Percentiles rank a stretch among this genome's conserved stretches.
Conservation (phyloP, 495 filamentous ascomycete species). For the Lepidopterella palustris region DNA sequence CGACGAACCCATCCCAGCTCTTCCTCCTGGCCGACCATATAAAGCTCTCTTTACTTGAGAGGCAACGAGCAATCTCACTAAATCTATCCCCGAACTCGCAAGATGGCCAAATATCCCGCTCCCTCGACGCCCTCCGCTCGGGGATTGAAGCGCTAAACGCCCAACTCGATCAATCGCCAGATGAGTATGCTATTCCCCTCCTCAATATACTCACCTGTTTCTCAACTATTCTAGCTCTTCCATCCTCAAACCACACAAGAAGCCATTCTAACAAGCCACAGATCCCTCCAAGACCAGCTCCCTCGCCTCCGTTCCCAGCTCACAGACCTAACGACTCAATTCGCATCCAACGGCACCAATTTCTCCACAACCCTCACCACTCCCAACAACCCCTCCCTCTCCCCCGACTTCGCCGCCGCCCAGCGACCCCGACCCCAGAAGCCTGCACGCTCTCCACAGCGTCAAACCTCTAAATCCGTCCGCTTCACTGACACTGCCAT, state of each 20-base stretch:
- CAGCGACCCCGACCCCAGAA: constrained; percentile 35
- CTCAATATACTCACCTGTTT: too few relatives aligned
- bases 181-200: constrained; percentile 39
- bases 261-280: constrained; percentile 10
- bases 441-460: constrained; percentile 36
- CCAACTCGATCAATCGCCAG: constrained; percentile 58
- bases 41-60: constrained; percentile 74
- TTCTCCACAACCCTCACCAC: constrained; percentile 47
- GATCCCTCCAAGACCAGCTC: constrained; percentile 26
- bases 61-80: constrained; percentile 76
- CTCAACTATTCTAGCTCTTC: not conserved
- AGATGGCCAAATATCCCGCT: constrained; percentile 83
- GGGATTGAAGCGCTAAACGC: constrained; percentile 71
- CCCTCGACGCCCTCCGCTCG: constrained; percentile 76
- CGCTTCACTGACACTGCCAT: constrained; percentile 73
- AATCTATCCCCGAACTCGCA: constrained; percentile 77
- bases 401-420: constrained; percentile 60
- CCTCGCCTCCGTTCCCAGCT: constrained; percentile 45
- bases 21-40: constrained; percentile 72
- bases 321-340: constrained; percentile 53
- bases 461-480: constrained; percentile 63
- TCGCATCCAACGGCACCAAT: constrained; percentile 37
- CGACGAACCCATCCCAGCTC: constrained; percentile 48
- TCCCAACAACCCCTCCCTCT: constrained; percentile 63
- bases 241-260: not conserved